Conservation (phyloP, 768 basidiomycete genomes). For the Coprinellus micaceus region DNA sequence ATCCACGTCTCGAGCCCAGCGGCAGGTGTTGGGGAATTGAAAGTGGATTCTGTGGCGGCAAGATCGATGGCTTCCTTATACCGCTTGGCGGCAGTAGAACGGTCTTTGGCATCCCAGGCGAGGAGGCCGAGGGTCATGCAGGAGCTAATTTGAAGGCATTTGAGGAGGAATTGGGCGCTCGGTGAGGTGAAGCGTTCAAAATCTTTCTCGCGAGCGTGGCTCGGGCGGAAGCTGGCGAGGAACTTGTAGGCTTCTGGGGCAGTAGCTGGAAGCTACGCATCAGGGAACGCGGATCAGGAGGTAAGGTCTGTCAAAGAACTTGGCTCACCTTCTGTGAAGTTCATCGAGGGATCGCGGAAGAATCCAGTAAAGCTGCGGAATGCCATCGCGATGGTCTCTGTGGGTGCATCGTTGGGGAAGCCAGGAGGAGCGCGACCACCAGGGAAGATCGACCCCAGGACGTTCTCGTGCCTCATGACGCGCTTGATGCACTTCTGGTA, state of each 20-base stretch:
- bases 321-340: conserved; percentile 15
- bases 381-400: conserved; percentile 21
- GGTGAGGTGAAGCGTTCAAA: conserved; percentile 21
- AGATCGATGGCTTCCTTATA: conserved; percentile 29
- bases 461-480: conserved; percentile 25
- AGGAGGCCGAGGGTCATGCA: conserved; percentile 20
- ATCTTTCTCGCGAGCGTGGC: conserved; percentile 7
- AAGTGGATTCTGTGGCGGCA: conserved; percentile 22
- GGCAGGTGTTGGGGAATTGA: conserved; percentile 11
- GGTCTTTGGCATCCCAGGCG: conserved; percentile 30
- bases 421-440: conserved; percentile 7
- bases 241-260: conserved; percentile 30
- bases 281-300: not conserved
- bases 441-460: conserved; percentile 10
- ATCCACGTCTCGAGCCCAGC: conserved; percentile 23
- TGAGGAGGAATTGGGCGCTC: conserved; percentile 21
- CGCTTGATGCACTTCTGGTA: conserved; percentile 27
- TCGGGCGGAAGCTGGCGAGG: conserved; percentile 24
- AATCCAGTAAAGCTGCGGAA: conserved; percentile 29
- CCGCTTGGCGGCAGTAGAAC: conserved; percentile 29
- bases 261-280: conserved; percentile 4
- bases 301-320: too few species aligned
- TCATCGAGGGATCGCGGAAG: conserved; percentile 21
- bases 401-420: conserved; percentile 17
- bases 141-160: not conserved